Evolutionary conservation across 495 filamentous ascomycete species (phyloP), one percentile per base, ranked within the genome.

Genomic region (Hypoxylon intermedium): DNA sequence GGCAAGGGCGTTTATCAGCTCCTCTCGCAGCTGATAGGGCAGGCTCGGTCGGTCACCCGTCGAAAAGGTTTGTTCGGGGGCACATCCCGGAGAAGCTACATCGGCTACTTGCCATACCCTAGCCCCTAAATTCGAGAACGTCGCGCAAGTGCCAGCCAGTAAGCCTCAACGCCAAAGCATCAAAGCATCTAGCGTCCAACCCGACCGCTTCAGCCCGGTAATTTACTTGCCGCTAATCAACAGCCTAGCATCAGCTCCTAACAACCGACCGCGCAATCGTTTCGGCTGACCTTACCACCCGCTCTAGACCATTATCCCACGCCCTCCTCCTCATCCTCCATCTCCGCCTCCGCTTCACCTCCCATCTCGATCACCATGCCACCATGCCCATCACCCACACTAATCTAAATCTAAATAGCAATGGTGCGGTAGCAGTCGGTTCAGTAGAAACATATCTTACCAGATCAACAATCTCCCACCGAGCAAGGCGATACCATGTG

Each of bases 161-260:
- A 59, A 61, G 57, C 57, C 58, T 62, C 63, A 66, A 31, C 57
- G 38, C 58, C 56, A 47, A 36, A 40, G 46, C 24, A 49, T 51
- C 48, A 36, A 34, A 44, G 36, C 40, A 41, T 38, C 49, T 57
- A n/a, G n/a, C n/a, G n/a, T n/a, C n/a, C n/a, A n/a, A 57, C 52
- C 58, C 63, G 58, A 60, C 53, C 58, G 63, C 63, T 40, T 67
- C 63, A 67, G 63, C 63, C 63, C 63, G 63, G 63, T 61, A 67
- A 67, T 67, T 63, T 62, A 62, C 57, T 66, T 61, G 61, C 63
- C 63, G 63, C 63, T 66, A 66, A 53, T 24, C 7, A 49, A 56
- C 52, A 58, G 53, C 58, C 58, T 67, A 31, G 63, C 63, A 67
- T 67, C 63, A 67, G 63, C 63, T 67, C 58, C 49, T 53, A 58